phyloP scores from a whole-genome alignment of 768 basidiomycete genomes.

The Exidia glandulosa region DNA sequence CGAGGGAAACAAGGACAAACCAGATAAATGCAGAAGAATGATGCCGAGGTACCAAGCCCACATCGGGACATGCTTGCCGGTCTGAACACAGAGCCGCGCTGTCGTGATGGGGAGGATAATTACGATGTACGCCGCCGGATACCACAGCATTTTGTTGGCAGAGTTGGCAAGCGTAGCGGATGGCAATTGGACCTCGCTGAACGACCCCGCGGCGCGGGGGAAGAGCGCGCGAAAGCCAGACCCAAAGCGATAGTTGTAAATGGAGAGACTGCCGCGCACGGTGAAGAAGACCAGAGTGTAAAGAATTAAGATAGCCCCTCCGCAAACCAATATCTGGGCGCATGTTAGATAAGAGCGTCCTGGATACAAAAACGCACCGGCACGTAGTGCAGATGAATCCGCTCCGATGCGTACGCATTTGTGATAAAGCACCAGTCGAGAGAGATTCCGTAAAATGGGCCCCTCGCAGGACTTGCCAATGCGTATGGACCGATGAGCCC shows the following conservation, averaged over 20 bases:
- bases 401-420: not conserved
- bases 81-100: not conserved
- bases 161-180: not conserved
- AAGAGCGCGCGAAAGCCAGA: not conserved
- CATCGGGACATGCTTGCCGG: not conserved
- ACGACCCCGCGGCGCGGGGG: not conserved
- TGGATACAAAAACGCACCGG: not conserved
- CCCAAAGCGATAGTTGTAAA: not conserved
- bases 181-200: not conserved
- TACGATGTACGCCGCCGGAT: conserved; percentile 2
- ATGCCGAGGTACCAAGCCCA: not conserved
- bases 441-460: not conserved
- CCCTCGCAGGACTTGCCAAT: not conserved
- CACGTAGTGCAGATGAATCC: conserved; percentile 4
- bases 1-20: not conserved
- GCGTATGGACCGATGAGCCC: not conserved
- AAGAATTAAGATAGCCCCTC: not conserved
- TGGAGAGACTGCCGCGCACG: not conserved
- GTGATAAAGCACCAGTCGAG: conserved; percentile 1
- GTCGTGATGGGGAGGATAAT: conserved; percentile 5
- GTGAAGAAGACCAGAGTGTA: conserved; percentile 2
- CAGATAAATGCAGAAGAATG: not conserved
- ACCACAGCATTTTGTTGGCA: conserved; percentile 5
- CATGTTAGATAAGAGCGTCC: not conserved
- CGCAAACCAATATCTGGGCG: not conserved